Conservation (phyloP, 2,329 filamentous ascomycete genomes). For the Penicillium palitans region DNA sequence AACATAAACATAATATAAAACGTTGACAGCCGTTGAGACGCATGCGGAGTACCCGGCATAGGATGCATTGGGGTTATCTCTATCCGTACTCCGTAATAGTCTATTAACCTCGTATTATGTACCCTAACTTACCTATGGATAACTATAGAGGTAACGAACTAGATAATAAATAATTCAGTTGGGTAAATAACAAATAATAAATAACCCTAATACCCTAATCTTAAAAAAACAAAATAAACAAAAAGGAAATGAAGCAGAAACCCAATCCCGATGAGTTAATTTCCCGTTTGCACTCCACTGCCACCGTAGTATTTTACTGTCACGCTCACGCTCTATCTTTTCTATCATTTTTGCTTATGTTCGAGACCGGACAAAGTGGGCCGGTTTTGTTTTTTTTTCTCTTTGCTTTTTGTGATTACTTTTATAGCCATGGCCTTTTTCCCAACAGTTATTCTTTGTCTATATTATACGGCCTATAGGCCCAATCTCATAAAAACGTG, state of each 20-base stretch:
- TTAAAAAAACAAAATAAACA: neutral
- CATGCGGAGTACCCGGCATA: neutral
- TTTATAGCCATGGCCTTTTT: neutral
- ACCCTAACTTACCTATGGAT: too few relatives aligned
- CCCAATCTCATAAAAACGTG: neutral
- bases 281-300: slow-evolving; percentile 5
- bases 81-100: too few relatives aligned
- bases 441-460: neutral
- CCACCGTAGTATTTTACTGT: slow-evolving; percentile 10
- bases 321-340: slow-evolving; percentile 5
- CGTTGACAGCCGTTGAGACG: neutral
- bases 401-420: slow-evolving; percentile 9
- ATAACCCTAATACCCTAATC: neutral
- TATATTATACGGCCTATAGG: neutral
- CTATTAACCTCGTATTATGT: too few relatives aligned
- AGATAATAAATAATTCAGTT: too few relatives aligned
- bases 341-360: slow-evolving; percentile 5
- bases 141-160: too few relatives aligned
- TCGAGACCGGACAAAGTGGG: slow-evolving; percentile 19
- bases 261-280: neutral
- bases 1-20: neutral
- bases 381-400: slow-evolving; percentile 8
- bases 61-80: too few relatives aligned
- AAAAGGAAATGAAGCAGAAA: neutral
- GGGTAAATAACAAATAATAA: too few relatives aligned